These are phyloP conservation scores for Pelargonium australe DNA, from an alignment of 441 rosid species.

Conservation along the genomic window DNA sequence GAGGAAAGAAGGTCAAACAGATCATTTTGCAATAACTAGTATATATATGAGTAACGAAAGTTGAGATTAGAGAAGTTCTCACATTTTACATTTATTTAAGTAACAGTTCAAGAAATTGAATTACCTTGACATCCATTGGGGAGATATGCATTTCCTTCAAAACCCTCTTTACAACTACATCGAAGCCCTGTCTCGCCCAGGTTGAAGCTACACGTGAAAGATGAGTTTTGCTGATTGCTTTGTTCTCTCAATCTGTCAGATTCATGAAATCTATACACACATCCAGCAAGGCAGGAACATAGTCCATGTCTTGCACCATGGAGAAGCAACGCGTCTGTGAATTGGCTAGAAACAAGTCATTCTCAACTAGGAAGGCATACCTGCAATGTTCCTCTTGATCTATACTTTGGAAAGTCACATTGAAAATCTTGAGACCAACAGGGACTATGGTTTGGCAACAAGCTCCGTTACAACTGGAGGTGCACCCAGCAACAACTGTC, in stretches of 20 bases:
- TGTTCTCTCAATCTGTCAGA: background rate
- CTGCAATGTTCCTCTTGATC: background rate
- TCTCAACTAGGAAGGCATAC: background rate
- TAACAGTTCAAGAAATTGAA: background rate
- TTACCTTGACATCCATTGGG: constrained; percentile 4
- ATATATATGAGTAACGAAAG: no score
- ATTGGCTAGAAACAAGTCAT: background rate
- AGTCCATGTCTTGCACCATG: background rate
- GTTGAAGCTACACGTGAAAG: background rate
- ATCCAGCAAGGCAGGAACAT: background rate
- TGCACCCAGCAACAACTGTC: background rate
- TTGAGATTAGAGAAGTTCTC: no score
- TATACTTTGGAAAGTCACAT: background rate
- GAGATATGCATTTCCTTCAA: background rate
- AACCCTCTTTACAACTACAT: background rate
- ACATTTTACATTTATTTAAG: no score
- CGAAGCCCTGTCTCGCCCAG: background rate
- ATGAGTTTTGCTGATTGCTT: background rate
- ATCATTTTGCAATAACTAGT: no score
- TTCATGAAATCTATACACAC: background rate
- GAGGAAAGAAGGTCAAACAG: no score
- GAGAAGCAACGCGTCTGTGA: background rate
- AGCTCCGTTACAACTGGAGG: background rate
- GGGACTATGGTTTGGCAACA: background rate
- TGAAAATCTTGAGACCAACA: background rate